A percentile compares a stretch with the other conserved stretches of the same genome.
Conservation (phyloP, 2,329 filamentous ascomycete genomes). For the Hypoxylon sp. region DNA sequence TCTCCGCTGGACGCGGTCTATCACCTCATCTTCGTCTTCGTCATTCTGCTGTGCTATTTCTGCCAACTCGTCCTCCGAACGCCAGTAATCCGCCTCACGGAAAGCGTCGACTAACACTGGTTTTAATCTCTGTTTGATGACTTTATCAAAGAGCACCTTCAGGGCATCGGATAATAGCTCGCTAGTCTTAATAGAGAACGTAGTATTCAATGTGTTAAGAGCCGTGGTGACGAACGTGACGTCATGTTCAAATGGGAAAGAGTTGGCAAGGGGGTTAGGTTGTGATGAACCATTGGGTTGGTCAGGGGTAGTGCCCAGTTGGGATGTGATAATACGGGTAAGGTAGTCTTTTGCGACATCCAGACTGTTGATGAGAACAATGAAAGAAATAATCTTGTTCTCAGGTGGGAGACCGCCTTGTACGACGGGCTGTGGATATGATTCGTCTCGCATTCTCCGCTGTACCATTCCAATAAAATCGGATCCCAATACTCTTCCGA, state of each 20-base stretch:
- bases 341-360: conserved; percentile 93
- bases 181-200: conserved; percentile 78
- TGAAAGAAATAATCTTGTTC: conserved; percentile 85
- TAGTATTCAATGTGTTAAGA: conserved; percentile 72
- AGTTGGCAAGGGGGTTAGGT: conserved; percentile 61
- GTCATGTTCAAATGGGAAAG: conserved; percentile 85
- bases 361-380: conserved; percentile 94
- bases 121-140: conserved; percentile 84
- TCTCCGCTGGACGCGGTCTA: conserved; percentile 77
- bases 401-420: conserved; percentile 87
- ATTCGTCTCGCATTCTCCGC: conserved; percentile 96
- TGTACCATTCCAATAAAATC: conserved; percentile 98
- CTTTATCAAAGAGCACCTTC: conserved; percentile 84
- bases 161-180: conserved; percentile 87
- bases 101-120: conserved; percentile 89
- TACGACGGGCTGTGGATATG: conserved; percentile 81
- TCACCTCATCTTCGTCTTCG: conserved; percentile 60
- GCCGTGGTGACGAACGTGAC: conserved; percentile 72
- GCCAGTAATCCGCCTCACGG: conserved; percentile 86
- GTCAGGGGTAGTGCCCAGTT: conserved; percentile 60
- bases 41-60: conserved; percentile 64
- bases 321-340: conserved; percentile 79
- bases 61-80: conserved; percentile 68
- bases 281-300: conserved; percentile 48
- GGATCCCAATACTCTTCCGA: conserved; percentile 80